Evolutionary conservation across 331 rosid species (phyloP).

Genomic region (Dryas integrifolia): DNA sequence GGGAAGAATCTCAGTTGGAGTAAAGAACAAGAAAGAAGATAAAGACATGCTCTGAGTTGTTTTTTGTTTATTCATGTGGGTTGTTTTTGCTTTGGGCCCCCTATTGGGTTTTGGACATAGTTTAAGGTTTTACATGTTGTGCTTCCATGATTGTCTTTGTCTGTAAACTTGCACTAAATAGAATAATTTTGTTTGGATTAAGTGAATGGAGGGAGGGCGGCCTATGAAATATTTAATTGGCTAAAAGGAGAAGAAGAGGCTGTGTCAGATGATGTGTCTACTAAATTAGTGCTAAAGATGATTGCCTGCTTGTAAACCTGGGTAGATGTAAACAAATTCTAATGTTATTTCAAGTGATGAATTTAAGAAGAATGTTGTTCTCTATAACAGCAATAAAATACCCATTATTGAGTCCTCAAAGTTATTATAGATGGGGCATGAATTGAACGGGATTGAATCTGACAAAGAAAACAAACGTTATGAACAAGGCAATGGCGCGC

Average conservation of each 20-base stretch:
- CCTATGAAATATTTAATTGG: background rate
- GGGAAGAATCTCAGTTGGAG: conserved; percentile 41
- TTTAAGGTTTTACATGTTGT: conserved; percentile 19
- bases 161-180: conserved; percentile 26
- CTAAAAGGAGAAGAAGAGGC: conserved; percentile 2
- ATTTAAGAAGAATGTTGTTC: background rate
- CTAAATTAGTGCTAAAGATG: background rate
- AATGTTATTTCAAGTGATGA: background rate
- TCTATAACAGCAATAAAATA: background rate
- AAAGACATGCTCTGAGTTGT: conserved; percentile 30
- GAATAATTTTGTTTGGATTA: conserved; percentile 29
- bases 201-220: conserved; percentile 15
- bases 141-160: conserved; percentile 38
- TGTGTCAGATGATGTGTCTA: background rate
- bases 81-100: conserved; percentile 30
- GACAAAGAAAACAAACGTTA: background rate
- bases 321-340: background rate
- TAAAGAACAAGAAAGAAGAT: conserved; percentile 27
- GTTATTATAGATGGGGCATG: background rate
- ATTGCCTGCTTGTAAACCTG: conserved; percentile 2
- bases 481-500: background rate
- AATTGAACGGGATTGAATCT: background rate
- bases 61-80: conserved; percentile 35
- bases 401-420: too few relatives aligned
- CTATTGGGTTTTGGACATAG: conserved; percentile 24